Conservation (phyloP, 1,284 basidiomycete genomes). For the Kalmanozyma brasiliensis region DNA sequence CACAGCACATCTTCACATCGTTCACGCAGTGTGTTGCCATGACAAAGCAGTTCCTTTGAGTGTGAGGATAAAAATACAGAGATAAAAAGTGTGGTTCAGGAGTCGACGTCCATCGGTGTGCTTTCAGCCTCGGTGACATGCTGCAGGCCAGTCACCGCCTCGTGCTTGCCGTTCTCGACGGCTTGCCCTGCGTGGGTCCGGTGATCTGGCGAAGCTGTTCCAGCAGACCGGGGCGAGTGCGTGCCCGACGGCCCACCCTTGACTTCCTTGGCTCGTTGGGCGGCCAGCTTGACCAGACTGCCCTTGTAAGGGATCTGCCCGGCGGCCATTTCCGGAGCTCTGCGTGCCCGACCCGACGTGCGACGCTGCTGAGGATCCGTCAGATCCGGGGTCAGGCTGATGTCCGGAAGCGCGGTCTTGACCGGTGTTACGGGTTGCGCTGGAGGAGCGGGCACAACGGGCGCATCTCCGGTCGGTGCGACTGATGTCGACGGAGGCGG, state of each 20-base stretch:
- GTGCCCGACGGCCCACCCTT: conserved; percentile 10
- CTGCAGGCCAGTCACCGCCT: not conserved
- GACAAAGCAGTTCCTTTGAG: conserved; percentile 18
- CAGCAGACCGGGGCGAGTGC: conserved; percentile 24
- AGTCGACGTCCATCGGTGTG: conserved; percentile 30
- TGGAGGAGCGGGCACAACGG: not conserved
- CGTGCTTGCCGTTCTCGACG: conserved; percentile 9
- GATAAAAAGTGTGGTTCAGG: conserved; percentile 5
- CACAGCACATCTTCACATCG: not conserved
- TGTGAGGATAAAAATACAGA: conserved; percentile 25
- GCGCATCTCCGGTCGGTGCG: not conserved
- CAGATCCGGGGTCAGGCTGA: conserved; percentile 1
- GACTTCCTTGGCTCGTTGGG: conserved; percentile 42
- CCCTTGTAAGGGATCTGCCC: conserved; percentile 51
- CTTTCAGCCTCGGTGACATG: not conserved
- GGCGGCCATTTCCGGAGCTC: conserved; percentile 49
- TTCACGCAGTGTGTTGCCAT: conserved; percentile 11
- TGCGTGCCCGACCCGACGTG: conserved; percentile 40
- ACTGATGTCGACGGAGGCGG: not conserved
- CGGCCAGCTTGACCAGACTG: conserved; percentile 45
- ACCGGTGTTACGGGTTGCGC: too few relatives aligned
- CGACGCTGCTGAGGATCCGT: conserved; percentile 31
- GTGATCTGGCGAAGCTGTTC: conserved; percentile 34
- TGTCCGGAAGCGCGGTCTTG: conserved; percentile 1
- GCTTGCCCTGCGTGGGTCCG: not conserved